phyloP scores from a whole-genome alignment of 352 stramenopile genomes.

The Phytopythium ostracodes region DNA sequence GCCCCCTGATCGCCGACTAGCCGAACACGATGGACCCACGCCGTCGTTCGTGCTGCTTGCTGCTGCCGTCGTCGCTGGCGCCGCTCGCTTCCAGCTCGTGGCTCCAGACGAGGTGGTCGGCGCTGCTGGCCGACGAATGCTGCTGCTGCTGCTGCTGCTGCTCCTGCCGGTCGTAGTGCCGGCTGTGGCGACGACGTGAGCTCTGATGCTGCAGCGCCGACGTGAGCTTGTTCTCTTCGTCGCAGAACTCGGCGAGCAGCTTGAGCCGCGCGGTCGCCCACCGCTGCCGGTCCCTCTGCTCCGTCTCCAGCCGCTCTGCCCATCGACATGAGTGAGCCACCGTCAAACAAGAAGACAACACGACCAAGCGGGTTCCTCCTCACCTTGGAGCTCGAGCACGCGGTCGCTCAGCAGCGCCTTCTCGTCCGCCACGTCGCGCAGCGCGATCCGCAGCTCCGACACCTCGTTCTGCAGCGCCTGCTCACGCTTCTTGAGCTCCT shows the following conservation, averaged over 20 bases:
- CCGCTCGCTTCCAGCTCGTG: constrained; percentile 5
- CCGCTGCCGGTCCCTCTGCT: constrained; percentile 55
- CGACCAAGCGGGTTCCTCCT: background rate
- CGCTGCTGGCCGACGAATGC: background rate
- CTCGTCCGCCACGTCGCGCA: constrained; percentile 53
- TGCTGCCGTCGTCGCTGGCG: constrained; percentile 8
- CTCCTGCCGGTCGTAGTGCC: background rate
- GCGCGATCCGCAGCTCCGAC: constrained; percentile 41
- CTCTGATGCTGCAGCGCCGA: constrained; percentile 19
- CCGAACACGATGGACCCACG: constrained; percentile 35
- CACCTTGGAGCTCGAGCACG: constrained; percentile 47
- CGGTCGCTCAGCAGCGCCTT: constrained; percentile 48
- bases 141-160: background rate
- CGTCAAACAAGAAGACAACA: background rate
- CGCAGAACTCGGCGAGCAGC: constrained; percentile 73
- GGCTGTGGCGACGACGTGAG: background rate
- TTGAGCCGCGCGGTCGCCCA: constrained; percentile 69
- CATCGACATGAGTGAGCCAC: background rate
- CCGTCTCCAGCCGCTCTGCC: constrained; percentile 58
- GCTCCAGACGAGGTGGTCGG: constrained; percentile 5
- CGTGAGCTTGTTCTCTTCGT: constrained; percentile 74
- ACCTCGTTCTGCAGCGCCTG: constrained; percentile 51
- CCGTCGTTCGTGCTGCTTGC: constrained; percentile 15
- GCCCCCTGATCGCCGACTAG: constrained; percentile 9
- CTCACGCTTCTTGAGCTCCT: constrained; percentile 46